Base-by-base conservation (phyloP, 2,329 filamentous ascomycete species). In the Monascus ruber region DNA sequence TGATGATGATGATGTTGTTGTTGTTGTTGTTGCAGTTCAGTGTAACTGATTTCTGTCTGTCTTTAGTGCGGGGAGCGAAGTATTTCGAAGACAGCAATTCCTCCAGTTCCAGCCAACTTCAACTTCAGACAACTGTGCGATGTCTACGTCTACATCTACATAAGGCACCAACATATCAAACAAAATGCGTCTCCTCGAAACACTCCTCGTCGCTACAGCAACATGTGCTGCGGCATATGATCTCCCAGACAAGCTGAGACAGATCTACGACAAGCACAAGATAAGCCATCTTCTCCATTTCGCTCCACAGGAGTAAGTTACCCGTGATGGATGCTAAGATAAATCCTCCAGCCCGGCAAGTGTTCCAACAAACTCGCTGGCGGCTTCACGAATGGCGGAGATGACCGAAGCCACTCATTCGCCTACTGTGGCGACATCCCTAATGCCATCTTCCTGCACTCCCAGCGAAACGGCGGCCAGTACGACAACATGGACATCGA, bases 401-500 rank as follows among this genome's bases (percentile, higher is more conserved):
- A 38, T 6, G n/a, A 6, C 35, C 32, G 33, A 34, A 24, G 40
- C 38, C 26, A 37, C 17, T 42, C 37, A n/a, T 47, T 53, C n/a
- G 40, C 51, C 6, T 74, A 74, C 54, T 74, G 71, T 45, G 68
- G 65, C 33, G 70, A 73, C 43, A 63, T 66, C 39, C 53, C 64
- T 29, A 59, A 63, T 29, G 60, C 70, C 33, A 56, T 77, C 42
- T 77, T 70, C 55, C 52, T 77, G 9, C 66, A 70, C 41, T 66
- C 66, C 34, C 49, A 54, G 4, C 60, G 59, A 24, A 47, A 63
- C 31, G 49, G 44, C 2, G 49, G 47, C 8, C 33, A 44, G 24
- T 59, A 76, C 31, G 66, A 61, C 37, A 70, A 77, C 54, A 74
- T 77, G 70, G 74, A 77, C 47, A 63, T 77, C 39, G 73, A 76